Base-by-base conservation (phyloP, 495 filamentous ascomycete species). In the Hyaloscypha hepaticicola region DNA sequence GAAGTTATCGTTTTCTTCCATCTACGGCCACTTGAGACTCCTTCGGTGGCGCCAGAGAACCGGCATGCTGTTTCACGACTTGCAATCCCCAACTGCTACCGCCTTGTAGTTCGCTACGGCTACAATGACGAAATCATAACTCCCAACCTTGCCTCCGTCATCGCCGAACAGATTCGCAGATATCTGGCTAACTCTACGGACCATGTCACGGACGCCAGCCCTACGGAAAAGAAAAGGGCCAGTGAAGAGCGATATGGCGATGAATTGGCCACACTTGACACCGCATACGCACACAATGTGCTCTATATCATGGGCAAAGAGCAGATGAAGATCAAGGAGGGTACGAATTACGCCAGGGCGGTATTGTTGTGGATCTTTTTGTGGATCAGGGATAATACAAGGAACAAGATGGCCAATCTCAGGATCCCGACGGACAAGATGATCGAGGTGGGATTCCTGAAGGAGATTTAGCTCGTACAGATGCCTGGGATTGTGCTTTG, bases 271-370 rank as follows among this genome's bases (percentile, higher is more conserved):
- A 66, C 24, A 24, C 48, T 66, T 9, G 63, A 66, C 3, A 16
- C 58, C 8, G 86, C 87, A 2, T 89, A 82, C 66, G 77, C 78
- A 7, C 78, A 78, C 25, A 83, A 87, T 64, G 79, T 88, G 26
- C 72, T 90, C 48, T 90, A 91, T 66, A 81, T 91, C 31, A 77
- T 90, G 4, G 88, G 88, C n/a, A 91, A 91, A 70, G 88, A 90
- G 65, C 80, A 90, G 76, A 81, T 91, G 80, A 75, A 77, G 21
- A 77, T 90, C 67, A 74, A 73, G 53, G 41, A 61, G 3, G 74
- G 73, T 6, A 79, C 75, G 24, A 77, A 81, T 29, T 70, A 79
- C 48, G 56, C 76, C 45, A 76, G 85, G 19, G 78, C 69, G 50
- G 26, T 82, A 0, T 50, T 84, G 12, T 70, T 91, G 57, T 75